Evolutionary conservation across 169 alveolate species (phyloP).

Genomic region (Plasmodium coatneyi): DNA sequence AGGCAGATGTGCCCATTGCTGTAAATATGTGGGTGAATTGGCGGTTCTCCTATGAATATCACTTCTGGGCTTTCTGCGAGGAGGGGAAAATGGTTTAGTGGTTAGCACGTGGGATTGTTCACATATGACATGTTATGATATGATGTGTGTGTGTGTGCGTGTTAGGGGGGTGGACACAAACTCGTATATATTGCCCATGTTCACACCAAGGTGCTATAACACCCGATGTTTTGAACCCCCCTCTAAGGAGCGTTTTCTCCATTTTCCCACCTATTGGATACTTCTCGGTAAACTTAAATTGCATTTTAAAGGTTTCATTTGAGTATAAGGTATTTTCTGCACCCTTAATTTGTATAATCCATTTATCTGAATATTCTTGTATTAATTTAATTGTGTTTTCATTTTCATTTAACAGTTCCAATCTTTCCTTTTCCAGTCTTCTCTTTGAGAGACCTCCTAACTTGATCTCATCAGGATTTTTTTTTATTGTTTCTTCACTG

Average conservation of each 20-base stretch:
- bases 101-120: neutral
- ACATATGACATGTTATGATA: neutral
- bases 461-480: constrained; percentile 13
- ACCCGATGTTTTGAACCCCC: neutral
- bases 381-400: constrained; percentile 61
- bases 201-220: neutral
- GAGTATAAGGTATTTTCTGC: constrained; percentile 78
- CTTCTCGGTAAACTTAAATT: constrained; percentile 75
- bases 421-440: constrained; percentile 65
- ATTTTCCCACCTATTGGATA: constrained; percentile 77
- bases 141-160: neutral
- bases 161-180: neutral
- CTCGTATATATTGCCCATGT: neutral
- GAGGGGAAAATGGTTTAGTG: neutral
- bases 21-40: constrained; percentile 95
- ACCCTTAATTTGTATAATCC: constrained; percentile 79
- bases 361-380: constrained; percentile 62
- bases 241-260: neutral
- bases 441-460: constrained; percentile 58
- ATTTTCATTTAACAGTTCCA: constrained; percentile 42
- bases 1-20: constrained; percentile 95
- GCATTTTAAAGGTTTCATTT: constrained; percentile 73
- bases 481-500: neutral
- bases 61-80: constrained; percentile 94
- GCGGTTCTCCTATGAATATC: constrained; percentile 89